A percentile compares a stretch with the other conserved stretches of the same genome.
phyloP scores from a whole-genome alignment of 805 yeast genomes.

The Cyberlindnera lachancei region DNA sequence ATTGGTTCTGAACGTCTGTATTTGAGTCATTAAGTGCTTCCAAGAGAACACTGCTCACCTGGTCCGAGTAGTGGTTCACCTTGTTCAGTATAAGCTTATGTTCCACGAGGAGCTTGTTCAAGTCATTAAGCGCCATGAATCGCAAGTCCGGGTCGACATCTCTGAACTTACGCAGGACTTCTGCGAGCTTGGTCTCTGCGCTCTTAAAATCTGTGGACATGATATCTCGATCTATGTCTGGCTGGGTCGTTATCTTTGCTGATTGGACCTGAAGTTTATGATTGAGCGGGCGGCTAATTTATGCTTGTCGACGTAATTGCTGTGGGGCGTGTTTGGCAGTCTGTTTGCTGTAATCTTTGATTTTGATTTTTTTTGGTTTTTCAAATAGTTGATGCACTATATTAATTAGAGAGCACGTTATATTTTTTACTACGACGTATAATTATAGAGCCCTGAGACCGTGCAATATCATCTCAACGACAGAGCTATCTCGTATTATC shows the following conservation, averaged over 20 bases:
- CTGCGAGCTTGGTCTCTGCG: slow-evolving; percentile 21
- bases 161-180: slow-evolving; percentile 36
- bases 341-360: too few relatives aligned
- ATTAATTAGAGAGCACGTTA: too few relatives aligned
- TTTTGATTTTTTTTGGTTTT: too few relatives aligned
- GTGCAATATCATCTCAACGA: too few relatives aligned
- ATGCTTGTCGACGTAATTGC: too few relatives aligned
- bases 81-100: slow-evolving; percentile 22
- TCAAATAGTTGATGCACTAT: too few relatives aligned
- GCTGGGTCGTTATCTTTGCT: neutral
- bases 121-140: slow-evolving; percentile 79
- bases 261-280: too few relatives aligned
- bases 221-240: neutral
- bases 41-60: slow-evolving; percentile 33
- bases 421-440: too few relatives aligned
- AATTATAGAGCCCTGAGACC: too few relatives aligned
- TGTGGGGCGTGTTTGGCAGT: too few relatives aligned
- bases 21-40: slow-evolving; percentile 49
- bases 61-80: slow-evolving; percentile 24
- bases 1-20: slow-evolving; percentile 69
- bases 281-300: too few relatives aligned
- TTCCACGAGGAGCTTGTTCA: slow-evolving; percentile 37
- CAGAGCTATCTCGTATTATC: too few relatives aligned
- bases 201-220: slow-evolving; percentile 22
- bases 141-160: slow-evolving; percentile 77